Percentiles rank a stretch among this genome's conserved stretches.
Evolutionary conservation across 768 basidiomycete species (phyloP).

Genomic region (Podaxis carcinomalis): DNA sequence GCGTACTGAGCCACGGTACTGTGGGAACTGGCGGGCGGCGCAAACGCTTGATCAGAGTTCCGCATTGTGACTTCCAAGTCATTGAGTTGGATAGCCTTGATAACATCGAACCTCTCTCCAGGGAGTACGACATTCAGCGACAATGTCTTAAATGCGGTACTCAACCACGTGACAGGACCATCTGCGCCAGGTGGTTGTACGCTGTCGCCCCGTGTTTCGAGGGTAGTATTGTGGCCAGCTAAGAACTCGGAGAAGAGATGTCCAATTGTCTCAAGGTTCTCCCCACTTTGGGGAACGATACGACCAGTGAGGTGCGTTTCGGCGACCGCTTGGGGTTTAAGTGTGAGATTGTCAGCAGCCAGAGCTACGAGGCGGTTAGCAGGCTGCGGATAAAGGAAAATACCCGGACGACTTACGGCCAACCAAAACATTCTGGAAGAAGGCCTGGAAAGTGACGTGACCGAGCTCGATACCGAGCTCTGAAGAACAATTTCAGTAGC

Average conservation of each 20-base stretch:
- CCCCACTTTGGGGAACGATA: constrained; percentile 59
- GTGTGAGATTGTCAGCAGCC: constrained; percentile 40
- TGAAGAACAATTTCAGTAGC: constrained; percentile 22
- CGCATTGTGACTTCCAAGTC: constrained; percentile 54
- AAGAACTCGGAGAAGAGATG: constrained; percentile 64
- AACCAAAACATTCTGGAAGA: constrained; percentile 49
- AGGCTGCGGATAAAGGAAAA: neutral
- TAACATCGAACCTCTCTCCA: constrained; percentile 59
- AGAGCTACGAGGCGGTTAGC: constrained; percentile 37
- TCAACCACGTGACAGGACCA: constrained; percentile 57
- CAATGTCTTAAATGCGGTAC: constrained; percentile 65
- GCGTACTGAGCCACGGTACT: constrained; percentile 54
- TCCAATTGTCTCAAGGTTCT: constrained; percentile 49
- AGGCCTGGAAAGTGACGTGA: constrained; percentile 56
- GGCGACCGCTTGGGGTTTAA: constrained; percentile 45
- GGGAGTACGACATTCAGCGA: constrained; percentile 58
- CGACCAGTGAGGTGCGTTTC: constrained; percentile 56
- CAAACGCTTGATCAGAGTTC: constrained; percentile 49
- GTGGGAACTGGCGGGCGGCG: constrained; percentile 55
- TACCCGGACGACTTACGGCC: constrained; percentile 47
- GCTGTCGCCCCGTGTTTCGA: constrained; percentile 53
- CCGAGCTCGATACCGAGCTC: constrained; percentile 71
- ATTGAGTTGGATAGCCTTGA: constrained; percentile 55
- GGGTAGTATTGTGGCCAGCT: constrained; percentile 57
- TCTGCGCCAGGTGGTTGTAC: constrained; percentile 55